A percentile compares a stretch with the other conserved stretches of the same genome.
Conservation (phyloP, 2,329 filamentous ascomycete species). For the Dactylellina parvicollis region DNA sequence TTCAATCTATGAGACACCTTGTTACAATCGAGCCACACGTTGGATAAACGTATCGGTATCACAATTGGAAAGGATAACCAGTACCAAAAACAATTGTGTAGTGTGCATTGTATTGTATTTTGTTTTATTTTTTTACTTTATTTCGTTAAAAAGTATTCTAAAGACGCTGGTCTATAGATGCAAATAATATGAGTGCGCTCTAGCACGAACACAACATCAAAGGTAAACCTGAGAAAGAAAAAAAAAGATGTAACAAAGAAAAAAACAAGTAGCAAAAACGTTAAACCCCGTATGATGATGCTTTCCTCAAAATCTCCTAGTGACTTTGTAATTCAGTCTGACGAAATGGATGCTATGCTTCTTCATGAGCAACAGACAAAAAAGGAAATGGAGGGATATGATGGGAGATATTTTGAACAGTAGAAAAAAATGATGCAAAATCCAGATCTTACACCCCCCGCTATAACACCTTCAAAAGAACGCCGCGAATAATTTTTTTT, state of each 20-base stretch:
- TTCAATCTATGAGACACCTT: too few species aligned
- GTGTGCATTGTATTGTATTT: too few species aligned
- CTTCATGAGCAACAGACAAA: neutral
- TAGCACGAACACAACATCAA: neutral
- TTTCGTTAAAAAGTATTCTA: too few species aligned
- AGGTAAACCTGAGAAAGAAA: neutral
- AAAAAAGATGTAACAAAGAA: neutral
- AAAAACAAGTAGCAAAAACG: neutral
- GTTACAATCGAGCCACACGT: too few species aligned
- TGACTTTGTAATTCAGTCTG: slow-evolving; percentile 1
- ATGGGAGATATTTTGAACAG: neutral
- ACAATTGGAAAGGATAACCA: too few species aligned
- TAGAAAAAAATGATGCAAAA: neutral
- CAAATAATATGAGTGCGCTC: neutral
- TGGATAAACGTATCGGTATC: too few species aligned
- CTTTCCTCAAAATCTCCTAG: neutral
- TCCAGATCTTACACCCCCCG: too few species aligned
- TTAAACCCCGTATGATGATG: neutral
- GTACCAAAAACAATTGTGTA: too few species aligned
- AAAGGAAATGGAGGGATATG: neutral
- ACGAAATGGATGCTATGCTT: neutral
- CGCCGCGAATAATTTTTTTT: too few species aligned
- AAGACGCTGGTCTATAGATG: neutral
- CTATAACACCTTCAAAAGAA: too few species aligned
- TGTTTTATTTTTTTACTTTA: too few species aligned